Percentiles rank a stretch among this genome's conserved stretches.
phyloP scores from a whole-genome alignment of 176 grass and related monocot genomes.

The Oryza longistaminata region DNA sequence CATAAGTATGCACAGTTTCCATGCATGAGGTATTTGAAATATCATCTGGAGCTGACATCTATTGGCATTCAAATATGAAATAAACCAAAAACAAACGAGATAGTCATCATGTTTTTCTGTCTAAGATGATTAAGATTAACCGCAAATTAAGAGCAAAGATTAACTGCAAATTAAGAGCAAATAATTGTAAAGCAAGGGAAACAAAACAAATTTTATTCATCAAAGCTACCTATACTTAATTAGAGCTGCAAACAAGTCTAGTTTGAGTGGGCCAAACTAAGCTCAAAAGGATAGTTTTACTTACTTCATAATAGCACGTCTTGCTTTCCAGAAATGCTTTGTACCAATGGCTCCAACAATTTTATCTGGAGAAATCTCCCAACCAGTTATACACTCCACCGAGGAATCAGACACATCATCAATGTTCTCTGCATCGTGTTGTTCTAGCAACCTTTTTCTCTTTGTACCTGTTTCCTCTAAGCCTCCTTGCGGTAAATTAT shows the following conservation, averaged over 20 bases:
- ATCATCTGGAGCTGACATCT: background rate
- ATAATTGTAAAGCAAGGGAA: background rate
- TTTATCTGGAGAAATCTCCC: slow-evolving; percentile 71
- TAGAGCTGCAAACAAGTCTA: background rate
- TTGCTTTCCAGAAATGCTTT: slow-evolving; percentile 91
- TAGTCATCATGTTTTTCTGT: background rate
- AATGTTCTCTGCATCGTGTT: slow-evolving; percentile 17
- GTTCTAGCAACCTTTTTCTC: slow-evolving; percentile 42
- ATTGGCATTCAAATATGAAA: background rate
- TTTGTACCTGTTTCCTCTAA: slow-evolving; percentile 34
- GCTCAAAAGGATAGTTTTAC: slow-evolving; percentile 11
- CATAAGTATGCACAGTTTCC: background rate
- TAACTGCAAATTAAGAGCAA: slow-evolving; percentile 3
- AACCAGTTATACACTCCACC: slow-evolving; percentile 41
- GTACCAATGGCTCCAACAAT: slow-evolving; percentile 68
- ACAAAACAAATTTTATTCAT: background rate
- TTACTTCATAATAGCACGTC: slow-evolving; percentile 84
- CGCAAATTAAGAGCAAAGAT: slow-evolving; percentile 19
- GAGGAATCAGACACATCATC: slow-evolving; percentile 48
- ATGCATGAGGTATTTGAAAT: background rate
- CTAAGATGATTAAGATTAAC: background rate
- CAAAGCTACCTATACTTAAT: background rate
- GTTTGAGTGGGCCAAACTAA: background rate
- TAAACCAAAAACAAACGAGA: background rate
- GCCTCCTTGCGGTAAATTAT: slow-evolving; percentile 14